Evolutionary conservation across 1,284 basidiomycete genomes (phyloP).

Genomic region (Pisolithus thermaeus): DNA sequence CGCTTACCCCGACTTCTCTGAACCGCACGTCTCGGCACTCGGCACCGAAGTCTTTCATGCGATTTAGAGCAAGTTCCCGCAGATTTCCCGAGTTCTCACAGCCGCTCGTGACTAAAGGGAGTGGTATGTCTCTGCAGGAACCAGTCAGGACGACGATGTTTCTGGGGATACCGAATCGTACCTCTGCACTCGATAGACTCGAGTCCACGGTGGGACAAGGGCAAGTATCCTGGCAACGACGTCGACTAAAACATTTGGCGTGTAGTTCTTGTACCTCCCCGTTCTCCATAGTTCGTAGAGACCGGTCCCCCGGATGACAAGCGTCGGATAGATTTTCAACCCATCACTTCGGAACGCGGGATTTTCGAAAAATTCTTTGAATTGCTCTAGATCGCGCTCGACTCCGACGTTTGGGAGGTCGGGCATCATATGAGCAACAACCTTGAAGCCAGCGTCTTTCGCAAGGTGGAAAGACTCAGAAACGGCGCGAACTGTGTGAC

Average conservation of each 20-base stretch:
- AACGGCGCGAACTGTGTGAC: conserved; percentile 96
- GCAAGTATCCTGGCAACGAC: conserved; percentile 95
- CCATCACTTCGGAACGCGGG: conserved; percentile 97
- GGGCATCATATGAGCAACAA: conserved; percentile 98
- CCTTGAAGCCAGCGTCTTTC: conserved; percentile 99
- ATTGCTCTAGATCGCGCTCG: conserved; percentile 97
- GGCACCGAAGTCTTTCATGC: conserved; percentile 99
- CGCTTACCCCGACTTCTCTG: conserved; percentile 92
- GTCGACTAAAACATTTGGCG: conserved; percentile 96
- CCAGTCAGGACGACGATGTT: conserved; percentile 3
- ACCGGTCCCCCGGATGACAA: conserved; percentile 97
- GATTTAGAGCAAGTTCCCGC: conserved; percentile 90
- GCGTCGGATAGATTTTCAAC: conserved; percentile 96
- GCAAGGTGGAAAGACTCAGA: conserved; percentile 97
- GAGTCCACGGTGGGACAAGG: conserved; percentile 97
- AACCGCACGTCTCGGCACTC: conserved; percentile 97
- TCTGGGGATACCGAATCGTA: conserved; percentile 21
- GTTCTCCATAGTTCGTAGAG: conserved; percentile 97
- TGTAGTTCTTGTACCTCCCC: conserved; percentile 98
- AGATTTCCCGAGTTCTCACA: conserved; percentile 98
- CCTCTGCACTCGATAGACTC: conserved; percentile 97
- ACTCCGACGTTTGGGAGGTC: conserved; percentile 96
- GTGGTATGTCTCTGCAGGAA: conserved; percentile 79
- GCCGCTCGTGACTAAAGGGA: conserved; percentile 92
- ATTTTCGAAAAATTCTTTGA: conserved; percentile 99